Percentiles rank a stretch among this genome's conserved stretches.
These are phyloP conservation scores for Massarina eburnea DNA, from an alignment of 2,329 filamentous ascomycete species.

Conservation along the genomic window DNA sequence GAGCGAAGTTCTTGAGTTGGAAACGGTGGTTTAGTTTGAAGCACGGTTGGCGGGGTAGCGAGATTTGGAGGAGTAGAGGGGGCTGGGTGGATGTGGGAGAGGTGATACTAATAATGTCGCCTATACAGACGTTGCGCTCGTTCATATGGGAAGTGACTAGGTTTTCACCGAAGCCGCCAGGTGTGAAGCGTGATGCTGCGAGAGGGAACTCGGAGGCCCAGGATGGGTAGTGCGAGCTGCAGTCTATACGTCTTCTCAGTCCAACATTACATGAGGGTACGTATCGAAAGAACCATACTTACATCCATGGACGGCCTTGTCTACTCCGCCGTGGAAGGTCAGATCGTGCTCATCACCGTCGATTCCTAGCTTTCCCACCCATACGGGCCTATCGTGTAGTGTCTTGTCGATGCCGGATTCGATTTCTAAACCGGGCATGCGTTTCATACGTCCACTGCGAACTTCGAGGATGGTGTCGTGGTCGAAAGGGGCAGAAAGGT, in stretches of 20 bases:
- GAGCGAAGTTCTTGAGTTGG: constrained; percentile 60
- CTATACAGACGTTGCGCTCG: constrained; percentile 65
- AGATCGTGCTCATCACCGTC: constrained; percentile 62
- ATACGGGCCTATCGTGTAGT: constrained; percentile 1
- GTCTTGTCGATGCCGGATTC: constrained; percentile 6
- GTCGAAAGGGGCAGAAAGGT: too few relatives aligned
- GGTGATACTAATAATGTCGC: constrained; percentile 59
- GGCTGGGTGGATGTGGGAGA: too few relatives aligned
- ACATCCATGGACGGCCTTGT: constrained; percentile 64
- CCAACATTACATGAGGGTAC: too few relatives aligned
- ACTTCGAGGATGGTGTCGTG: not conserved
- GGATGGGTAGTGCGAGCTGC: constrained; percentile 5
- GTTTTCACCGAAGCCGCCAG: constrained; percentile 65
- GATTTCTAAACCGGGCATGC: constrained; percentile 5
- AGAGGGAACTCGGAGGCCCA: constrained; percentile 40
- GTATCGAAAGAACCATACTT: too few relatives aligned
- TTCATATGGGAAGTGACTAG: constrained; percentile 60
- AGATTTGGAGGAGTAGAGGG: constrained; percentile 59
- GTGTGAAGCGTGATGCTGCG: constrained; percentile 51
- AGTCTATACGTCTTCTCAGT: constrained; percentile 3
- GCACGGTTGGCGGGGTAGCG: constrained; percentile 62
- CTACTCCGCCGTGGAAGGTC: constrained; percentile 61
- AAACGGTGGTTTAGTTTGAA: constrained; percentile 69
- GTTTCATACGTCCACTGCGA: constrained; percentile 5
- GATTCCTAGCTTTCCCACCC: constrained; percentile 48